Evolutionary conservation across 2,329 filamentous ascomycete genomes (phyloP).

Genomic region (Elsinoe necatrix): DNA sequence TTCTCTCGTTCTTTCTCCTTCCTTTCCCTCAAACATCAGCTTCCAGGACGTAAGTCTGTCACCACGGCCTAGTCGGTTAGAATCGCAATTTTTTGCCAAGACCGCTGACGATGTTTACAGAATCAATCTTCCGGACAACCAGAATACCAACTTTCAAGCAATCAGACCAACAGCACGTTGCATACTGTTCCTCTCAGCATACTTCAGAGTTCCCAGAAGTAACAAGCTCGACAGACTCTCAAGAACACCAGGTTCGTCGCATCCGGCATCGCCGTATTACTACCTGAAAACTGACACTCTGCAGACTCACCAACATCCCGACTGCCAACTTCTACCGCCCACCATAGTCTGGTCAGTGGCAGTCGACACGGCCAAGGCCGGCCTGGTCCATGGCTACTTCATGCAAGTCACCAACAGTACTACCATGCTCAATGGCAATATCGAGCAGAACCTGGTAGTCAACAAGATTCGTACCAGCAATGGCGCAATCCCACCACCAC

Average conservation of each 20-base stretch:
- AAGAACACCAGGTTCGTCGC: neutral
- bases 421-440: conserved; percentile 11
- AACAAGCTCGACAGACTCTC: neutral
- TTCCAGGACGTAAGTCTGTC: neutral
- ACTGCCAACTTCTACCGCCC: neutral
- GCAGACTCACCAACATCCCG: no score
- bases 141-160: neutral
- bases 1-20: neutral
- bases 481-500: neutral
- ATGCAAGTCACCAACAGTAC: neutral
- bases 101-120: conserved; percentile 9
- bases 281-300: no score
- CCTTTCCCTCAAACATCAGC: neutral
- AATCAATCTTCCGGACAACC: neutral
- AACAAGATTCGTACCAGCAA: neutral
- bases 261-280: no score
- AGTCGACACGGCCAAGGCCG: conserved; percentile 10
- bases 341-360: conserved; percentile 14
- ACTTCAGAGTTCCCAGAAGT: neutral
- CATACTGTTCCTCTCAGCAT: neutral
- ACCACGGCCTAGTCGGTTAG: neutral
- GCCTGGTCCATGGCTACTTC: conserved; percentile 12
- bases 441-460: neutral
- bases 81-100: conserved; percentile 1
- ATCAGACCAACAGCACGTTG: neutral